Evolutionary conservation across 306 rosid species (phyloP), one percentile per base, ranked within the genome.

Genomic region (Amphicarpaea edgeworthii): DNA sequence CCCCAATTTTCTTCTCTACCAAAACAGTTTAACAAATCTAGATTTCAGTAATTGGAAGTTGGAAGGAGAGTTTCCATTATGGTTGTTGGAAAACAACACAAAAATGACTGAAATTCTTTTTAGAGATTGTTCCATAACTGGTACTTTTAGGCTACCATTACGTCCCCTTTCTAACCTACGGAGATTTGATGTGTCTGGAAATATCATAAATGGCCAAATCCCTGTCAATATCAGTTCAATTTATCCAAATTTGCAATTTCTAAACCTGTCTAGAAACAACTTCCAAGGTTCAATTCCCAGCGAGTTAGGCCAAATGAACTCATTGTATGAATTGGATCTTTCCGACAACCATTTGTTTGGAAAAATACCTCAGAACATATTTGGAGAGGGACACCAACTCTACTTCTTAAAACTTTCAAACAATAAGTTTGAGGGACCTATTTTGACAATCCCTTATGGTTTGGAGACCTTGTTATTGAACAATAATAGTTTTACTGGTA

Each of bases 151-250:
- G 5, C 1, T 80, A 8, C 79, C 84, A 23, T 57, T 40, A 0
- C 61, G 0, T 46, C 40, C 68, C 0, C 15, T 37, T 3, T 4
- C 0, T 0, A 0, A 20, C 0, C 7, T 5, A 0, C 0, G 0
- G 24, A 71, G 3, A 26, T 2, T 71, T 20, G 65, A 53, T 71
- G 38, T 71, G 8, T 71, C 65, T 55, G 10, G 37, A n/a, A 71
- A 71, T 71, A 6, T 2, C 5, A 37, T 71, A 53, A 12, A 1
- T 12, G 76, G 65, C 0, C 23, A 34, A 3, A 53, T 70, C 1
- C 23, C 38, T 0, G 54, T 11, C 8, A 70, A 71, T 23, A 47
- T 50, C 12, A 69, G 75, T 17, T 69, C 34, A 30, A 3, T 30
- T 3, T 30, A 2, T 30, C 34, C 34, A 30, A 30, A 30, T 30